A percentile compares a stretch with the other conserved stretches of the same genome.
Conservation (phyloP, 164 flowering plant species). For the Magnolia changhungtana region DNA sequence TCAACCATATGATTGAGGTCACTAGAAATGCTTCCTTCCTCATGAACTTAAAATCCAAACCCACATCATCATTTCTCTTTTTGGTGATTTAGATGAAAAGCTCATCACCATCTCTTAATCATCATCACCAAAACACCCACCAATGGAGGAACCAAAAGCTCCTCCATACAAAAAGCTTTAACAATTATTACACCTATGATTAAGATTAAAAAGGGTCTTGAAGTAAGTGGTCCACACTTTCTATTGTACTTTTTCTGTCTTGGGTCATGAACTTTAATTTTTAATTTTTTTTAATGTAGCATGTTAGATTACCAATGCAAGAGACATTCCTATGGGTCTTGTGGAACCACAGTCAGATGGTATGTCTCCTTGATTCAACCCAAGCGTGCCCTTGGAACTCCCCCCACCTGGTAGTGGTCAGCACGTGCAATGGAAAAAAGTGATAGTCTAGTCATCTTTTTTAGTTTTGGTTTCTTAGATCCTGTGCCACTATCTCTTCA, state of each 20-base stretch:
- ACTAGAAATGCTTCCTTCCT: neutral
- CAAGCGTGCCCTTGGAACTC: constrained; percentile 84
- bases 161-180: constrained; percentile 24
- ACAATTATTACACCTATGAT: constrained; percentile 68
- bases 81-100: constrained; percentile 8
- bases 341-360: constrained; percentile 46
- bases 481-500: neutral
- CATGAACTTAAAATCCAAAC: constrained; percentile 1
- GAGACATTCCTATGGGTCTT: constrained; percentile 63
- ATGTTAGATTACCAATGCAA: constrained; percentile 38
- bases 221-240: constrained; percentile 34
- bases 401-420: constrained; percentile 43
- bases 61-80: constrained; percentile 21
- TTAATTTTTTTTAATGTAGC: constrained; percentile 13
- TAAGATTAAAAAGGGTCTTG: constrained; percentile 34
- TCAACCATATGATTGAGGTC: too few species aligned
- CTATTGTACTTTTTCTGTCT: constrained; percentile 13
- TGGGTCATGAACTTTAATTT: constrained; percentile 20
- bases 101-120: constrained; percentile 8
- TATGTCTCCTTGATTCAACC: constrained; percentile 80
- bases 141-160: constrained; percentile 12
- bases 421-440: constrained; percentile 43
- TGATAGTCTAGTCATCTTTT: constrained; percentile 2
- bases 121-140: constrained; percentile 21
- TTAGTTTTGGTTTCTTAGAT: neutral